Base-by-base conservation (phyloP, 2,329 filamentous ascomycete genomes). In the Fulvia fulva region DNA sequence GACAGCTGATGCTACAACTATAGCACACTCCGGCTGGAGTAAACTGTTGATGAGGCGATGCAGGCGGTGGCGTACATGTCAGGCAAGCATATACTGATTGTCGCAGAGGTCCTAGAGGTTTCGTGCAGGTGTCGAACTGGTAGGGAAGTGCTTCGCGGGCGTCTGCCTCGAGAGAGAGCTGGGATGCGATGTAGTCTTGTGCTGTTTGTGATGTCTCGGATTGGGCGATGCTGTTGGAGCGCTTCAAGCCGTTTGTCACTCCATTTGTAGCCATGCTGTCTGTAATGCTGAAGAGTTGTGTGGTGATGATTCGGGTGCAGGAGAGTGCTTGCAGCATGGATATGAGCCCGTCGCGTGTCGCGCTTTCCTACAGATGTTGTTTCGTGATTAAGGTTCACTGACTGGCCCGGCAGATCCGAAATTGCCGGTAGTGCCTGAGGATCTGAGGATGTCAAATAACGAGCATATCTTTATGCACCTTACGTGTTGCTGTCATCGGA, bases 81-180 rank as follows among this genome's bases (percentile, higher is more conserved):
- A 97, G 76, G 67, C 94, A 99, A 45, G 94, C 90, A 69, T 96
- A 99, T 21, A 97, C 83, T 47, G 82, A 89, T 74, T 99, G 94
- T 54, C 91, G 88, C 16, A 99, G 80, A 7, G 91, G 83, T 0
- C 94, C 94, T 26, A 97, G 86, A n/a, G 88, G 85, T 66, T 91
- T 88, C 50, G 94, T 97, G 76, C 94, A 99, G 49, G 87, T 87
- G 67, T 96, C 90, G 72, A 97, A 97, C 76, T 94, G 92, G 73
- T 96, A 99, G 65, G 94, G 94, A 6, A 99, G 83, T 61, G 90
- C 90, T 80, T 99, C 93, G 67, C 92, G 91, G 49, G 94, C 94
- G 77, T 99, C 94, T 21, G 90, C 90, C 76, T 99, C 94, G 54
- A 99, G 87, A 65, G 88, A 86, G 70, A 97, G 87, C 73, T 99